A percentile compares a stretch with the other conserved stretches of the same genome.
Evolutionary conservation across 1,139 yeast species (phyloP).

Genomic region (Taphrina betulina): DNA sequence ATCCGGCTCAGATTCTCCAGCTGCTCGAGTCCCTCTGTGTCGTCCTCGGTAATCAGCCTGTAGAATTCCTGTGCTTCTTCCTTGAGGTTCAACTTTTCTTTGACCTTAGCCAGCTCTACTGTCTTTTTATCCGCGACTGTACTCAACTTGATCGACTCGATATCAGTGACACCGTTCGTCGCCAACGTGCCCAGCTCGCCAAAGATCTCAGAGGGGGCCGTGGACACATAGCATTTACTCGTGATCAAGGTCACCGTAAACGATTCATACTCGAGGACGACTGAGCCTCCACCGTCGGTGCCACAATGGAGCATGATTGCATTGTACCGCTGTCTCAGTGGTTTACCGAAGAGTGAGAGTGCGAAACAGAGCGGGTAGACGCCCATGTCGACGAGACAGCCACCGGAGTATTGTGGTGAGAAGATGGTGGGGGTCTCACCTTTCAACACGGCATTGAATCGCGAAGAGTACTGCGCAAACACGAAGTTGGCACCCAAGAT

Average conservation of each 20-base stretch:
- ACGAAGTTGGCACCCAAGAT: constrained; percentile 11
- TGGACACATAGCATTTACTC: constrained; percentile 20
- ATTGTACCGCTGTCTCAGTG: constrained; percentile 15
- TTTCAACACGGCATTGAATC: constrained; percentile 19
- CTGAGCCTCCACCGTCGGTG: constrained; percentile 28
- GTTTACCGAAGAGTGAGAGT: constrained; percentile 30
- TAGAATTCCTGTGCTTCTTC: constrained; percentile 29
- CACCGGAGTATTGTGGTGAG: constrained; percentile 19
- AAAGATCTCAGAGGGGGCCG: constrained; percentile 19
- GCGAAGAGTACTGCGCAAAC: constrained; percentile 20
- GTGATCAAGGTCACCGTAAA: constrained; percentile 13
- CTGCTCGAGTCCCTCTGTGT: constrained; percentile 2
- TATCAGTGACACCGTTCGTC: constrained; percentile 27
- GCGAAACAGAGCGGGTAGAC: constrained; percentile 30
- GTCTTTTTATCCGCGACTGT: constrained; percentile 3
- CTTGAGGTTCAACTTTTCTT: constrained; percentile 18
- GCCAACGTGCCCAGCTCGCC: constrained; percentile 26
- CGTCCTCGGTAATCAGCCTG: constrained; percentile 17
- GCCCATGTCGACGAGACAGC: constrained; percentile 30
- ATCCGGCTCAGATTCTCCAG: constrained; percentile 12
- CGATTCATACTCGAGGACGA: constrained; percentile 13
- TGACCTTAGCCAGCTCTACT: constrained; percentile 9
- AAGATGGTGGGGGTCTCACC: constrained; percentile 26
- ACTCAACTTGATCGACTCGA: constrained; percentile 15
- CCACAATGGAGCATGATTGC: constrained; percentile 29